Evolutionary conservation across 2,329 filamentous ascomycete species (phyloP).

Genomic region (Hypoxylon sp.): DNA sequence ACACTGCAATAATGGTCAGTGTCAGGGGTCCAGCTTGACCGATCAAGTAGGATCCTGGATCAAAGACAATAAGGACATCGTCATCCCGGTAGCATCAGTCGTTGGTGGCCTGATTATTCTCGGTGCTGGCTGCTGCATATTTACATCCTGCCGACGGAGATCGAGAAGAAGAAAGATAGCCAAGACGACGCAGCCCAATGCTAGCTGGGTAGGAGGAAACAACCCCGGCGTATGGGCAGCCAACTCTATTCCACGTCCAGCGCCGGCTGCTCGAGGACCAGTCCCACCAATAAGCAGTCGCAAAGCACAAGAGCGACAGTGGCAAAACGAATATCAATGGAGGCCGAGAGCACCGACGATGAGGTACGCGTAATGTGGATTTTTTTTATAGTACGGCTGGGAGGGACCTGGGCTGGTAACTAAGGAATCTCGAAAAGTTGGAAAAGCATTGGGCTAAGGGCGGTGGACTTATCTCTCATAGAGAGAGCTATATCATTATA

Average conservation of each 20-base stretch:
- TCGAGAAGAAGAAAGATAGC: slow-evolving; percentile 47
- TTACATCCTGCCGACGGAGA: slow-evolving; percentile 64
- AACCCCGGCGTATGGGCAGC: slow-evolving; percentile 36
- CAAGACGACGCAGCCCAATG: slow-evolving; percentile 43
- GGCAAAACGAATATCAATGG: slow-evolving; percentile 37
- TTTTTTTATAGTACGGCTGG: neutral
- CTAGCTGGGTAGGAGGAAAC: slow-evolving; percentile 46
- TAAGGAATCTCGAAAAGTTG: slow-evolving; percentile 18
- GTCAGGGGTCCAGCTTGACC: slow-evolving; percentile 75
- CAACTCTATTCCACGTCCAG: slow-evolving; percentile 26
- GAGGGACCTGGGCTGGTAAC: slow-evolving; percentile 40
- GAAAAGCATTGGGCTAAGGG: slow-evolving; percentile 8
- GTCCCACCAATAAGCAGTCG: slow-evolving; percentile 23
- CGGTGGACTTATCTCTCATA: slow-evolving; percentile 9
- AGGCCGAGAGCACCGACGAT: slow-evolving; percentile 33
- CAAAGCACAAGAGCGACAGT: slow-evolving; percentile 15
- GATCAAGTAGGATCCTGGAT: slow-evolving; percentile 83
- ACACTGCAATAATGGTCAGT: slow-evolving; percentile 80
- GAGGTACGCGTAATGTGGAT: slow-evolving; percentile 37
- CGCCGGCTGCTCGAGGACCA: slow-evolving; percentile 30
- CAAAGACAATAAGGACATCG: slow-evolving; percentile 78
- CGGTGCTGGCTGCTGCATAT: slow-evolving; percentile 74
- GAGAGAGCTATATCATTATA: slow-evolving; percentile 27
- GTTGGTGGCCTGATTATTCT: slow-evolving; percentile 80
- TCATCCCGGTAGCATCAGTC: slow-evolving; percentile 81